These are phyloP conservation scores for Lichtheimia ornata DNA, from an alignment of 371 early-diverging fungal genomes.

Conservation along the genomic window DNA sequence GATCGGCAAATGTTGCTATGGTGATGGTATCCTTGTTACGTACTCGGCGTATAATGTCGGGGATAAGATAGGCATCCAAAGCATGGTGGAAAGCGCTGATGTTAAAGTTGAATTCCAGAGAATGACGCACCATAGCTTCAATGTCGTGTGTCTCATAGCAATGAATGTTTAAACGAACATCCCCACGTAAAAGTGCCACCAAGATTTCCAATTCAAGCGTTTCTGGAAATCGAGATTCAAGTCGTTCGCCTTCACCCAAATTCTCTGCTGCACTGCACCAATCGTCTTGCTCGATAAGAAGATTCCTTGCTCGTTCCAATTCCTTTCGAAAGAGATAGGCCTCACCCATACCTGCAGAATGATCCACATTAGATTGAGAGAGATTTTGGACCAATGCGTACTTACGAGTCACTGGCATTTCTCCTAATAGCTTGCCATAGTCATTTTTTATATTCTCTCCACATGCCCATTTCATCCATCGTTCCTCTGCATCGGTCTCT, in stretches of 20 bases:
- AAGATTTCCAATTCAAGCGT: constrained; percentile 61
- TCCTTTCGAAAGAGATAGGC: constrained; percentile 70
- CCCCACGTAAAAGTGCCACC: constrained; percentile 69
- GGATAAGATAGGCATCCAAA: constrained; percentile 75
- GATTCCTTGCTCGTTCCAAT: constrained; percentile 57
- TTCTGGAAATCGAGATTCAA: constrained; percentile 65
- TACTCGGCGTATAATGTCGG: constrained; percentile 64
- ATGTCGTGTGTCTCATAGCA: constrained; percentile 74
- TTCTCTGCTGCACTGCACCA: constrained; percentile 72
- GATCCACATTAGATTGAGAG: constrained; percentile 20
- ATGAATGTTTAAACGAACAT: constrained; percentile 74
- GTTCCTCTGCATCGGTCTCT: constrained; percentile 40
- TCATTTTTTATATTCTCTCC: constrained; percentile 64
- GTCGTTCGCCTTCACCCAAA: constrained; percentile 14
- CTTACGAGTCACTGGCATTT: constrained; percentile 41
- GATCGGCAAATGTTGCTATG: constrained; percentile 66
- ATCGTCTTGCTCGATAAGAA: constrained; percentile 66
- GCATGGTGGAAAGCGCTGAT: constrained; percentile 85
- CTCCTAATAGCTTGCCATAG: constrained; percentile 17
- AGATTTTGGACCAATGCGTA: neutral
- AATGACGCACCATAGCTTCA: constrained; percentile 74
- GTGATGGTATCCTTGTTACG: constrained; percentile 63
- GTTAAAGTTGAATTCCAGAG: constrained; percentile 75
- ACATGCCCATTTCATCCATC: constrained; percentile 82
- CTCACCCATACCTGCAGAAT: constrained; percentile 68